phyloP scores from a whole-genome alignment of 2,329 filamentous ascomycete species.

The Aspergillus fumigatus region DNA sequence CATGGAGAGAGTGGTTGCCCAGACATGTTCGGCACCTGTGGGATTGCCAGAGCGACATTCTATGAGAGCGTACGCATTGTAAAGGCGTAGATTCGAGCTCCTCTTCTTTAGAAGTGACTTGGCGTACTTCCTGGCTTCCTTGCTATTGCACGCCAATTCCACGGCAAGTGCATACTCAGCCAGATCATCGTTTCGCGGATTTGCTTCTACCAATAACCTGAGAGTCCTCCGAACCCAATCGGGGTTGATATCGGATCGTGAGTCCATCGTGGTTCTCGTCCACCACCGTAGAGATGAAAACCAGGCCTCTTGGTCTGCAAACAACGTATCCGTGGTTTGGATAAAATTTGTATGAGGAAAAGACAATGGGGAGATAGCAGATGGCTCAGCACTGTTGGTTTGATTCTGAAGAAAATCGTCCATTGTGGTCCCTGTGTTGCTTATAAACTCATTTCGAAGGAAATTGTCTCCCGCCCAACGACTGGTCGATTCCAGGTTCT shows the following conservation, averaged over 20 bases:
- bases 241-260: conserved; percentile 35
- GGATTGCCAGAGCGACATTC: conserved; percentile 58
- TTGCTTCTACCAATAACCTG: conserved; percentile 50
- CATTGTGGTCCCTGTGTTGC: conserved; percentile 20
- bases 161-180: conserved; percentile 68
- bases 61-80: conserved; percentile 73
- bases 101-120: conserved; percentile 68
- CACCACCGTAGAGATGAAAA: conserved; percentile 36
- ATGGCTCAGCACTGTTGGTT: conserved; percentile 3
- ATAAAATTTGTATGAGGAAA: conserved; percentile 38
- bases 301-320: conserved; percentile 47
- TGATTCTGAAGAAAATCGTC: conserved; percentile 22
- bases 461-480: conserved; percentile 53
- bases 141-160: conserved; percentile 53
- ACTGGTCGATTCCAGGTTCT: conserved; percentile 22
- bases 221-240: conserved; percentile 53
- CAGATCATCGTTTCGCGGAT: conserved; percentile 48
- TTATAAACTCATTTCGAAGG: conserved; percentile 40
- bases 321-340: conserved; percentile 51
- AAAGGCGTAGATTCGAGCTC: conserved; percentile 62
- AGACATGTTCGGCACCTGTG: conserved; percentile 59
- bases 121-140: conserved; percentile 62
- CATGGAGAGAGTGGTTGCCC: conserved; percentile 63
- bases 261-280: conserved; percentile 19
- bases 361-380: conserved; percentile 20